These are phyloP conservation scores for Stagonosporopsis chrysanthemi DNA, from an alignment of 2,329 filamentous ascomycete genomes.

Conservation along the genomic window DNA sequence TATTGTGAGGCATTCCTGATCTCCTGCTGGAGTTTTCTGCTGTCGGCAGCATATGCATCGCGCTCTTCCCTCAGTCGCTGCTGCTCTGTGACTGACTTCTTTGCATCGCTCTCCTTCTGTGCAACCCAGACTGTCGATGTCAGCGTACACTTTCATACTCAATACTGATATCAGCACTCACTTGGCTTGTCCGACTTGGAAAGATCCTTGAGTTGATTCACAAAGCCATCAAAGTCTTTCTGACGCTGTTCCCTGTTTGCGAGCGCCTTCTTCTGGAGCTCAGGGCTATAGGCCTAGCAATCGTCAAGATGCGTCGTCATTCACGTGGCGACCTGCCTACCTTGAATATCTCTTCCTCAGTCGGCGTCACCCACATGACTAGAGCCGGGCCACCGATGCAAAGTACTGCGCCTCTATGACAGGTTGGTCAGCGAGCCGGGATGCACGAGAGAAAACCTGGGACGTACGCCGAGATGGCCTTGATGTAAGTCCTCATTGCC, in stretches of 20 bases:
- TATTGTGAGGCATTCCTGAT: conserved; percentile 43
- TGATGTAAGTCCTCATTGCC: conserved; percentile 40
- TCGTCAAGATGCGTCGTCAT: conserved; percentile 11
- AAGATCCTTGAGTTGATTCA: conserved; percentile 82
- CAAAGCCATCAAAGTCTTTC: conserved; percentile 89
- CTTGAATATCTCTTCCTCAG: conserved; percentile 89
- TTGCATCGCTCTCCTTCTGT: conserved; percentile 45
- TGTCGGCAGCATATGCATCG: conserved; percentile 41
- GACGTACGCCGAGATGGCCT: conserved; percentile 46
- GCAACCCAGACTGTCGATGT: conserved; percentile 44
- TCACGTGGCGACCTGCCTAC: conserved; percentile 45
- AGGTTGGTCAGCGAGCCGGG: conserved; percentile 29
- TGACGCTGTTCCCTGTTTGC: conserved; percentile 77
- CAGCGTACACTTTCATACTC: conserved; percentile 4
- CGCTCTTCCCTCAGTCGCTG: conserved; percentile 42
- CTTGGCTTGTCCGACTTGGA: conserved; percentile 91
- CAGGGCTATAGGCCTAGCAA: conserved; percentile 81
- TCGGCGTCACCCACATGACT: conserved; percentile 79
- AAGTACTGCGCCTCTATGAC: conserved; percentile 70
- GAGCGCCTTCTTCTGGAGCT: conserved; percentile 87
- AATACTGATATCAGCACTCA: conserved; percentile 54
- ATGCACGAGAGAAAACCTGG: conserved; percentile 3
- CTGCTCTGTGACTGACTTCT: conserved; percentile 35
- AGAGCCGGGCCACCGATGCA: conserved; percentile 86
- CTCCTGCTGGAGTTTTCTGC: conserved; percentile 43